Conservation (phyloP, 2,329 filamentous ascomycete species). For the Sarocladiaceae sp. region DNA sequence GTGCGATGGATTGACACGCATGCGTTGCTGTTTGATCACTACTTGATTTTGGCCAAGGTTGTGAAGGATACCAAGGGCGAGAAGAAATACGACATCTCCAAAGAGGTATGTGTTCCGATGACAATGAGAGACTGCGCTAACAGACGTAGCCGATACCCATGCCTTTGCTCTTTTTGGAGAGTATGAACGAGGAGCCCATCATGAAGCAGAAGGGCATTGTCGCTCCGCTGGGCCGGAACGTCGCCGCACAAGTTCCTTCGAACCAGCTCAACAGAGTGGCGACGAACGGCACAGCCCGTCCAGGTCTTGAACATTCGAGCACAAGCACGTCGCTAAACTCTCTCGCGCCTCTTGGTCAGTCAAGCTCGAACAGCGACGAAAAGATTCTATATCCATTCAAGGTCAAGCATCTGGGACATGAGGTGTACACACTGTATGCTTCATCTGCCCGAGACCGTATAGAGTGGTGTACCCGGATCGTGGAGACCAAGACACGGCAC, state of each 20-base stretch:
- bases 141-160: conserved; percentile 73
- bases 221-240: conserved; percentile 51
- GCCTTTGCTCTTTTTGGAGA: conserved; percentile 89
- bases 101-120: conserved; percentile 52
- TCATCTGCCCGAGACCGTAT: conserved; percentile 65
- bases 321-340: conserved; percentile 62
- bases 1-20: conserved; percentile 94
- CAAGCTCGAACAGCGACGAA: conserved; percentile 59
- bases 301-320: conserved; percentile 59
- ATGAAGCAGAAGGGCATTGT: conserved; percentile 74
- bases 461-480: conserved; percentile 91
- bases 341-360: conserved; percentile 30
- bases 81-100: conserved; percentile 91
- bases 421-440: conserved; percentile 87
- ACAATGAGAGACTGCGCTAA: conserved; percentile 18
- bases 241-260: conserved; percentile 51
- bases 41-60: conserved; percentile 85
- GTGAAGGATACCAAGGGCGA: conserved; percentile 64
- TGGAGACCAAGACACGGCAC: conserved; percentile 90
- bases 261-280: conserved; percentile 52
- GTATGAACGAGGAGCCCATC: conserved; percentile 84
- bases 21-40: conserved; percentile 92
- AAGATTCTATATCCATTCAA: conserved; percentile 90
- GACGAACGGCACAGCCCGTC: conserved; percentile 45
- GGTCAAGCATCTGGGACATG: conserved; percentile 90